Evolutionary conservation across 805 yeast genomes (phyloP).

Genomic region (Phaffomyces opuntiae): DNA sequence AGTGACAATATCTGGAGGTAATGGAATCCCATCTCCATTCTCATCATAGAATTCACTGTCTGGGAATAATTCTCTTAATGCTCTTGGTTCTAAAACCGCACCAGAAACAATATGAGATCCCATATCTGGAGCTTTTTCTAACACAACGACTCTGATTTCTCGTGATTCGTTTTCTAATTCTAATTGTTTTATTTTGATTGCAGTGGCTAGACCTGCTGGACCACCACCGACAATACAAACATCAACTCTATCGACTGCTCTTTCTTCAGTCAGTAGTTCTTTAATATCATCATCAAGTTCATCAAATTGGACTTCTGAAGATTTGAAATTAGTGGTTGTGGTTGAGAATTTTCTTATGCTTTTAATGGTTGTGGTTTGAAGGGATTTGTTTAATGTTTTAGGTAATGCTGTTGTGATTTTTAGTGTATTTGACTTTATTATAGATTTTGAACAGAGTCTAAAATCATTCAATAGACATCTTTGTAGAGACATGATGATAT

Average conservation of each 20-base stretch:
- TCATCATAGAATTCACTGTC: constrained; percentile 49
- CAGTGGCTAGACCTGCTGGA: constrained; percentile 94
- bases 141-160: constrained; percentile 74
- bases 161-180: constrained; percentile 60
- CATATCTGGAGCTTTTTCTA: constrained; percentile 90
- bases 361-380: neutral
- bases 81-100: constrained; percentile 88
- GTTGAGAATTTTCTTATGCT: neutral
- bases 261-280: constrained; percentile 46
- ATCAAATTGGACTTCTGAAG: constrained; percentile 23
- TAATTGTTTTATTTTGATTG: constrained; percentile 80
- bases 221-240: constrained; percentile 98
- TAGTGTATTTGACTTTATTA: neutral
- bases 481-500: constrained; percentile 2
- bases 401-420: neutral
- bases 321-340: constrained; percentile 3
- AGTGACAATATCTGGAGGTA: constrained; percentile 75
- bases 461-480: constrained; percentile 4
- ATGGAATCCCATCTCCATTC: constrained; percentile 53
- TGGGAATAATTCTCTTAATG: constrained; percentile 77
- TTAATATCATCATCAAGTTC: constrained; percentile 36
- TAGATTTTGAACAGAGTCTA: constrained; percentile 6
- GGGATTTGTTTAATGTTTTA: neutral
- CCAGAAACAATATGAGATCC: constrained; percentile 93
- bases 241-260: constrained; percentile 84